A percentile compares a stretch with the other conserved stretches of the same genome.
phyloP scores from a whole-genome alignment of 148 eudicot genomes.

The Persicaria tinctoria region DNA sequence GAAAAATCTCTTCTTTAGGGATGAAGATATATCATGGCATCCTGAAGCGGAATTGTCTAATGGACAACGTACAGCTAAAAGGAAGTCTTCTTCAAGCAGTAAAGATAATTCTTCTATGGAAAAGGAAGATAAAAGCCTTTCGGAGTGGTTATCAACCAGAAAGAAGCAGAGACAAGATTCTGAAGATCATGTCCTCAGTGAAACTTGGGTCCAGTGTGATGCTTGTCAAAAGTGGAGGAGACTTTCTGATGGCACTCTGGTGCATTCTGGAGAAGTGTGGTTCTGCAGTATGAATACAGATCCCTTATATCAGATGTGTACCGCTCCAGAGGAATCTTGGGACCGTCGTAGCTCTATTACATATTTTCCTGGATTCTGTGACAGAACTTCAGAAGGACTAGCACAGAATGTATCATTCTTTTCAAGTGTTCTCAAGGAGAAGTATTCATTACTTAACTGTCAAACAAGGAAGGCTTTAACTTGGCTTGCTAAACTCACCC shows the following conservation, averaged over 20 bases:
- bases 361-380: slow-evolving; percentile 67
- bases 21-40: slow-evolving; percentile 27
- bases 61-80: slow-evolving; percentile 25
- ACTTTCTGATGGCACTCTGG: slow-evolving; percentile 33
- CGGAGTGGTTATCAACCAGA: slow-evolving; percentile 15
- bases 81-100: slow-evolving; percentile 34
- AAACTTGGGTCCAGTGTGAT: slow-evolving; percentile 93
- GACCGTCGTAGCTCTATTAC: slow-evolving; percentile 44
- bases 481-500: slow-evolving; percentile 85
- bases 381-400: slow-evolving; percentile 55
- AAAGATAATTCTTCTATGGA: slow-evolving; percentile 13
- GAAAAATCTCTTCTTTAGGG: slow-evolving; percentile 53
- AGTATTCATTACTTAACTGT: slow-evolving; percentile 40
- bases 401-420: slow-evolving; percentile 81
- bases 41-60: slow-evolving; percentile 19
- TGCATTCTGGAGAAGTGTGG: slow-evolving; percentile 55
- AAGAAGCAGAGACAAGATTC: slow-evolving; percentile 35
- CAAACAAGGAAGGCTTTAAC: slow-evolving; percentile 68
- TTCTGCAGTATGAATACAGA: slow-evolving; percentile 93
- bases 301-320: slow-evolving; percentile 52
- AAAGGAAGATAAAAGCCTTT: slow-evolving; percentile 20
- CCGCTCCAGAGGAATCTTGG: slow-evolving; percentile 71
- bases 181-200: slow-evolving; percentile 28
- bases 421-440: slow-evolving; percentile 64
- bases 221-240: slow-evolving; percentile 88